Base-by-base conservation (phyloP, 805 yeast genomes). In the Yamadazyma sp. region DNA sequence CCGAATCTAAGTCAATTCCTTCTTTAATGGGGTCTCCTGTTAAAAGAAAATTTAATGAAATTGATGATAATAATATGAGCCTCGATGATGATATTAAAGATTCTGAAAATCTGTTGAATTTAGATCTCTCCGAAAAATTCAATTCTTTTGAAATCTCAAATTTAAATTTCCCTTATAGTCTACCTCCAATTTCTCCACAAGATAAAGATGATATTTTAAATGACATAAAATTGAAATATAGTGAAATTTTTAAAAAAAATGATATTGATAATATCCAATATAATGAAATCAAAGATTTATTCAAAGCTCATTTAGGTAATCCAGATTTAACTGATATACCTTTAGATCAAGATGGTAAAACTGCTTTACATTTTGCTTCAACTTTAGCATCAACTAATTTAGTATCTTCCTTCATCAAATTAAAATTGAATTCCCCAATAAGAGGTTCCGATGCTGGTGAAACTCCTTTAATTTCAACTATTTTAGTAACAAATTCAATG, bases 401-500 rank as follows among this genome's bases (percentile, higher is more conserved):
- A 32, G 70, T 65, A 3, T 50, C 60, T 5, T 42, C 56, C 15
- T 62, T 65, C 27, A 52, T 66, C 14, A 50, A 55, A 22, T 51
- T 64, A 24, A 62, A 63, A 2, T 44, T 65, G 18, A 56, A 59
- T 40, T 57, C 65, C 11, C 69, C 72, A 1, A 50, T 64, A 9
- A 49, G 73, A 31, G 73, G 73, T 1, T 59, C 60, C 30, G 42
- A 45, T 22, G 45, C 45, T 18, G 73, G 73, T 1, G 70, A 65
- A 41, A 54, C 67, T 4, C 62, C 67, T 1, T 51, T 62, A 23
- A 77, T 88, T 8, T 75, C 94, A 22, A 86, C 96, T 0, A 86
- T 89, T 20, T 78, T 75, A 58, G 96, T 79, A 35, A 88, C 88
- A 34, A 87, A 86, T 53, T 75, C 88, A 42, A 81, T 82, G 61